These are phyloP conservation scores for Candida wancherniae DNA, from an alignment of 805 yeast species.

Conservation along the genomic window DNA sequence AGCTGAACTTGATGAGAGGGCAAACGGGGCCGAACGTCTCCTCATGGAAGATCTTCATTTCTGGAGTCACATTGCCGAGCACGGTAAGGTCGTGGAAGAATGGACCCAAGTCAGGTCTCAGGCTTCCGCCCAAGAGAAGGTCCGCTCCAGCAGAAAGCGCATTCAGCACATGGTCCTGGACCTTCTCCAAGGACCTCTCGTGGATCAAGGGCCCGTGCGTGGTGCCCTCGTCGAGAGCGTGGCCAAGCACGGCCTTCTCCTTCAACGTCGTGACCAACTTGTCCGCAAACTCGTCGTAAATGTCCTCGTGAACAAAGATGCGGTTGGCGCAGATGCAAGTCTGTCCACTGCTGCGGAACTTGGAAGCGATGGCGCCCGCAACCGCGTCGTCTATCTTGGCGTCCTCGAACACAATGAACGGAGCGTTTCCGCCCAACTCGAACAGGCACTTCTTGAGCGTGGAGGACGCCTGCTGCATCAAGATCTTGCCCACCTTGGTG, in stretches of 20 bases:
- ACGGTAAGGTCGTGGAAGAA: constrained; percentile 67
- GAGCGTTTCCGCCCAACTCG: constrained; percentile 20
- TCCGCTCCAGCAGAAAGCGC: constrained; percentile 65
- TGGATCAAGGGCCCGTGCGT: constrained; percentile 79
- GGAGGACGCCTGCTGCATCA: constrained; percentile 16
- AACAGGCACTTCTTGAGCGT: constrained; percentile 18
- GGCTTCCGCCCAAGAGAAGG: constrained; percentile 56
- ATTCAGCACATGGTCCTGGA: constrained; percentile 57
- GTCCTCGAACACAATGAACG: constrained; percentile 19
- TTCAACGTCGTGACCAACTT: constrained; percentile 11
- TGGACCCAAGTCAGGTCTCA: constrained; percentile 52
- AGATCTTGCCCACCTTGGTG: constrained; percentile 19
- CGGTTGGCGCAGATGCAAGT: constrained; percentile 20
- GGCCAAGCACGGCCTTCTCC: constrained; percentile 48
- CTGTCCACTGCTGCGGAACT: constrained; percentile 19
- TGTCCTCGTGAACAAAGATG: constrained; percentile 16
- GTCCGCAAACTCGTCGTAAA: constrained; percentile 14
- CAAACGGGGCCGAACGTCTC: constrained; percentile 84
- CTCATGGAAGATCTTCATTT: constrained; percentile 56
- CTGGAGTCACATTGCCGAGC: constrained; percentile 51
- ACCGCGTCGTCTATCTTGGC: constrained; percentile 18
- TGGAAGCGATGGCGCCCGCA: constrained; percentile 16
- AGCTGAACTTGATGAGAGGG: constrained; percentile 57
- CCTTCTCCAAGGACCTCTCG: constrained; percentile 56
- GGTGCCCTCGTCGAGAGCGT: constrained; percentile 52